Evolutionary conservation across 2,329 filamentous ascomycete species (phyloP).

Genomic region (Phialophora tarda): DNA sequence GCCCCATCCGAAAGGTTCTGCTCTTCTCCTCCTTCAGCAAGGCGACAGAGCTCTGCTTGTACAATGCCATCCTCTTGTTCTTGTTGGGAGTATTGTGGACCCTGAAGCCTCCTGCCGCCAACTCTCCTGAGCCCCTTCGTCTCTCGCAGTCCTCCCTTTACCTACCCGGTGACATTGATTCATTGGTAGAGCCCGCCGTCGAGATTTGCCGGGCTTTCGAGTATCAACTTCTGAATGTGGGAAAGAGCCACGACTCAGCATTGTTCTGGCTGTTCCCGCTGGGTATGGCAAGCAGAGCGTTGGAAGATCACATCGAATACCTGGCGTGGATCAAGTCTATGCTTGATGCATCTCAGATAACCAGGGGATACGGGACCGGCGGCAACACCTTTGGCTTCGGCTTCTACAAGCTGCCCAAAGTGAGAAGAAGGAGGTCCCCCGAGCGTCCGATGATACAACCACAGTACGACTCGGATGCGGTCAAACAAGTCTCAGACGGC

Average conservation of each 20-base stretch:
- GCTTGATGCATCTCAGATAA: constrained; percentile 28
- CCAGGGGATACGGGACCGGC: constrained; percentile 26
- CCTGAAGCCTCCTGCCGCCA: constrained; percentile 16
- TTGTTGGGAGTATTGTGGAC: constrained; percentile 32
- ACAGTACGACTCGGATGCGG: constrained; percentile 14
- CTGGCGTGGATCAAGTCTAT: constrained; percentile 30
- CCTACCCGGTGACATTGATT: constrained; percentile 26
- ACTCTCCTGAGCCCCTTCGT: constrained; percentile 11
- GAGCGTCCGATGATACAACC: constrained; percentile 17
- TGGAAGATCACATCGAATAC: constrained; percentile 27
- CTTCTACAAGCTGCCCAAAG: constrained; percentile 28
- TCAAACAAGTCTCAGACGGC: constrained; percentile 18
- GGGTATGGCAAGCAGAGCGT: constrained; percentile 26
- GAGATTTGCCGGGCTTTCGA: constrained; percentile 34
- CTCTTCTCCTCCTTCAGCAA: constrained; percentile 46
- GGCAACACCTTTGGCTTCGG: constrained; percentile 27
- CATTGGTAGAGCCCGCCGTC: constrained; percentile 25
- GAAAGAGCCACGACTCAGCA: constrained; percentile 20
- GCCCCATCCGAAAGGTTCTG: constrained; percentile 71
- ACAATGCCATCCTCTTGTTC: constrained; percentile 32
- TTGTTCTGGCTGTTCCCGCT: constrained; percentile 33
- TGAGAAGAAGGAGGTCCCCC: constrained; percentile 17
- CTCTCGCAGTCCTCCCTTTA: constrained; percentile 17
- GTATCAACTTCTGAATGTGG: constrained; percentile 27
- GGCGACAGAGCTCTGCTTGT: constrained; percentile 31